Conservation (phyloP, 345 rosid species). For the Heritiera littoralis region DNA sequence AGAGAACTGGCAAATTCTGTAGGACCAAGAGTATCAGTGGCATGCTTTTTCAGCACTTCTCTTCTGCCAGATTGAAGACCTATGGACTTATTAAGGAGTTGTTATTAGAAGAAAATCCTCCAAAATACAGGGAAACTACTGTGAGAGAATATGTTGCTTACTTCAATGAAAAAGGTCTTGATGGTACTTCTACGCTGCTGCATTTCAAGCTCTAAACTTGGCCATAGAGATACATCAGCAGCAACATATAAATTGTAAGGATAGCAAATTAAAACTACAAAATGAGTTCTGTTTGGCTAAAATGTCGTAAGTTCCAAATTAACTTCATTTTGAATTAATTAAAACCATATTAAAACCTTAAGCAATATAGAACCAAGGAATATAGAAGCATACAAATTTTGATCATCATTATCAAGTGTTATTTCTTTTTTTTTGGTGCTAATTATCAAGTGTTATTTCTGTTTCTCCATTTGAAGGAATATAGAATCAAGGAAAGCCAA, state of each 20-base stretch:
- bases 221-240: neutral
- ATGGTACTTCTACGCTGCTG: slow-evolving; percentile 26
- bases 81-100: slow-evolving; percentile 35
- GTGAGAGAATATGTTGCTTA: slow-evolving; percentile 14
- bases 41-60: slow-evolving; percentile 31
- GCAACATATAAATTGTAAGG: neutral
- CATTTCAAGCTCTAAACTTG: slow-evolving; percentile 20
- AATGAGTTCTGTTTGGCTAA: too few species aligned
- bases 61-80: neutral
- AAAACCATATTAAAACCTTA: too few species aligned
- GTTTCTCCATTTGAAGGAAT: too few species aligned
- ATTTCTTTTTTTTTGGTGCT: too few species aligned
- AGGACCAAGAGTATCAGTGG: slow-evolving; percentile 47
- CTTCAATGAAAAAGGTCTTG: slow-evolving; percentile 19
- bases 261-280: too few species aligned
- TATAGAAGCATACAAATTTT: too few species aligned
- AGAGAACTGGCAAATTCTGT: slow-evolving; percentile 38
- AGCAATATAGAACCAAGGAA: too few species aligned
- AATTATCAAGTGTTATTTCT: too few species aligned
- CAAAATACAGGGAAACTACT: slow-evolving; percentile 21
- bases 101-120: slow-evolving; percentile 29
- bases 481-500: too few species aligned
- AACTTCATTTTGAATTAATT: too few species aligned
- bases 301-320: too few species aligned
- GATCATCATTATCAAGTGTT: too few species aligned